Evolutionary conservation across 164 flowering plant genomes (phyloP), one percentile per base, ranked within the genome.

Genomic region (Tetracentron sinense): DNA sequence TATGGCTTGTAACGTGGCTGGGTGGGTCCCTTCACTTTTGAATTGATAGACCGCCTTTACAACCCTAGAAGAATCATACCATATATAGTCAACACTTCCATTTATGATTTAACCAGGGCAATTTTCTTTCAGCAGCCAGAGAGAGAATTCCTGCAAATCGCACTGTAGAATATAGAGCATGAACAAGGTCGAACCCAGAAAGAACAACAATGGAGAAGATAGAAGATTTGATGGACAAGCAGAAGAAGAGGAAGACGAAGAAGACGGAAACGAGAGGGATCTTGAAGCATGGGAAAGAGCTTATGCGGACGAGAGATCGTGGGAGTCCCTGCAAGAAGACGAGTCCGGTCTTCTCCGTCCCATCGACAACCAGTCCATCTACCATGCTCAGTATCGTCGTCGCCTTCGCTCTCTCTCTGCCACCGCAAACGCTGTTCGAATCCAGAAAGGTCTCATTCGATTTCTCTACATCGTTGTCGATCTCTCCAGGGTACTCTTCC

Each of bases 391-490:
- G 77, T 93, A 90, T 66, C 83, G 94, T 2, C 74, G 92, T 12
- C 92, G 98, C 25, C 75, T 87, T 29, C 89, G 92, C 17, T 58
- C 86, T 27, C 76, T 81, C 23, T 66, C 79, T 20, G 66, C 93
- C 17, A 12, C 78, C 0, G 56, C 85, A 4, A 19, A 81, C 0
- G 27, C 81, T 48, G 61, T 80, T 65, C 74, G 97, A 50, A 90
- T 93, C 51, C 97, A 90, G 68, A 90, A 87, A 61, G 98, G 97
- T 29, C 90, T 93, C 35, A 93, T 93, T 67, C 92, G 96, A 4
- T 93, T 76, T 69, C 86, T 93, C 56, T 90, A 78, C 69, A 70
- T 90, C 54, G 85, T 93, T 52, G 69, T 93, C 26, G 98, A 93
- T 70, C 84, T 93, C 64, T 93, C 98, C 33, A 74, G 80, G 90